Conservation (phyloP, 176 grass and related monocot species). For the Bolboschoenus planiculmis region DNA sequence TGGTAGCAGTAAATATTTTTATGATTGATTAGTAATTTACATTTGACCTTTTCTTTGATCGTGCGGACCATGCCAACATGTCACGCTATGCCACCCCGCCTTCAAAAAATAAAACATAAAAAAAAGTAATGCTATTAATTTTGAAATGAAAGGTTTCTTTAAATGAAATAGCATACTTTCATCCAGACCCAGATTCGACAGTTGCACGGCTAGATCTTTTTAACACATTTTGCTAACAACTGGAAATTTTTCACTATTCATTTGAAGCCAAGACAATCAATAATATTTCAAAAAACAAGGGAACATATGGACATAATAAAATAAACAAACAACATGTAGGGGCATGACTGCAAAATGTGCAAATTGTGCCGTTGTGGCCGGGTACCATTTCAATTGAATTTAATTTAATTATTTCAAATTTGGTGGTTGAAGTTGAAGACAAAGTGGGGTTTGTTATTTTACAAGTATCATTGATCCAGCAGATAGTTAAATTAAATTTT, state of each 20-base stretch:
- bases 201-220: background rate
- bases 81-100: no score
- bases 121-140: background rate
- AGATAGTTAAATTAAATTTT: background rate
- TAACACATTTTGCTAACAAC: background rate
- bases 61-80: background rate
- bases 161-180: background rate
- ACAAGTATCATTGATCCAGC: background rate
- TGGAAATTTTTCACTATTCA: background rate
- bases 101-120: no score
- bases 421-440: background rate
- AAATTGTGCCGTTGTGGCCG: background rate
- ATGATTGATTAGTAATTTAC: background rate
- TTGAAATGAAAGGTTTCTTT: background rate
- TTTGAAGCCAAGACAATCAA: background rate
- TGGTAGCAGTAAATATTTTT: background rate
- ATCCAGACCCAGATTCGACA: background rate
- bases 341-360: background rate
- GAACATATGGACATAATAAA: background rate
- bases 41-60: background rate
- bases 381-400: no score
- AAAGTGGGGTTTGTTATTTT: conserved; percentile 7
- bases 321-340: background rate
- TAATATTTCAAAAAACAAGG: background rate
- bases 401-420: background rate